Evolutionary conservation across 2,329 filamentous ascomycete species (phyloP), one percentile per base, ranked within the genome.

Genomic region (Metarhizium brunneum): DNA sequence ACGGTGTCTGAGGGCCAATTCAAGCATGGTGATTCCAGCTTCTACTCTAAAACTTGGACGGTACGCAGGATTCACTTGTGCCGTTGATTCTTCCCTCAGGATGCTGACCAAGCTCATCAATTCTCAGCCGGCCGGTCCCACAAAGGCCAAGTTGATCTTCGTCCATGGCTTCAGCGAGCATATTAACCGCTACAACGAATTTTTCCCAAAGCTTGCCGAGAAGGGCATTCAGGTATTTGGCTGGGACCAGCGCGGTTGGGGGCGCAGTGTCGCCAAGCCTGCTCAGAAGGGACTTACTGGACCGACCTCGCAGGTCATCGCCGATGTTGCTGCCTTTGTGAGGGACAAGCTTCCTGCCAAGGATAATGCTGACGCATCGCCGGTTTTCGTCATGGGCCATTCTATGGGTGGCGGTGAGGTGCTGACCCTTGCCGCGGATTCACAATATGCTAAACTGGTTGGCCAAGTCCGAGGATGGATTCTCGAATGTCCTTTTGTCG

Each of bases 111-210:
- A 25, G 13, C 29, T 35, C 20, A n/a, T 13, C 7, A n/a, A 11
- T 16, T 11, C 20, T 20, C 50, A 84, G 84, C 82, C 83, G 35
- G 69, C 78, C 35, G 78, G 74, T 14, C 71, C 77, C 13, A 71
- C 80, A 55, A 81, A 80, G 64, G 91, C 91, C 40, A 87, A 88
- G 62, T 70, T 95, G 52, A 77, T 94, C 64, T 88, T 95, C 71
- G 75, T 96, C 60, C 92, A 96, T 73, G 92, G 92, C 64, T 96
- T 92, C 77, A 90, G 84, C 69, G 92, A 96, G 71, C 90, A 95
- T 70, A 76, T 88, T 69, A 84, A 88, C 70, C 82, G 84, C 57
- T 95, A 96, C 73, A 80, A 84, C 66, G 78, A 79, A 55, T 80
- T 96, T 65, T 92, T 94, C 72, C 79, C 84, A 6, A 74, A 73